A percentile compares a stretch with the other conserved stretches of the same genome.
phyloP scores from a whole-genome alignment of 805 yeast genomes.

The Saccharomyces paradoxus region DNA sequence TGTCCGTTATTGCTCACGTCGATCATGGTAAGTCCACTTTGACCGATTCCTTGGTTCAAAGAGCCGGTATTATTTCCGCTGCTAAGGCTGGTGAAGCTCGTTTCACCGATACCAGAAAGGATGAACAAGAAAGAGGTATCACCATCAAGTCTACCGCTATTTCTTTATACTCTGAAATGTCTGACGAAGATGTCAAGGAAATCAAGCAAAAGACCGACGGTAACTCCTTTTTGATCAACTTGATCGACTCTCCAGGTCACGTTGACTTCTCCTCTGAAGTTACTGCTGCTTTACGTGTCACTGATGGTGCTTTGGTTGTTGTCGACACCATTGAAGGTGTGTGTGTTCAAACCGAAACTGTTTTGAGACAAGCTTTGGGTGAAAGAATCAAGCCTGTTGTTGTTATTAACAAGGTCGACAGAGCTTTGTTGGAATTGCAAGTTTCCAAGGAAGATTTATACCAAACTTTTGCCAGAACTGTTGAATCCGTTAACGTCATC shows the following conservation, averaged over 20 bases:
- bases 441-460: slow-evolving; percentile 97
- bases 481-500: slow-evolving; percentile 98
- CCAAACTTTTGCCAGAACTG: slow-evolving; percentile 97
- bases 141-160: slow-evolving; percentile 98
- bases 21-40: slow-evolving; percentile 99
- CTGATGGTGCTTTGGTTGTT: slow-evolving; percentile 99
- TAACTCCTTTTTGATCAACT: slow-evolving; percentile 91
- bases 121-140: slow-evolving; percentile 99
- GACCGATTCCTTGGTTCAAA: slow-evolving; percentile 98
- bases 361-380: slow-evolving; percentile 96
- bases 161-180: slow-evolving; percentile 84
- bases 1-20: slow-evolving; percentile 99
- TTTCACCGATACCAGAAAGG: slow-evolving; percentile 99
- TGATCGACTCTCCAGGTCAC: slow-evolving; percentile 99
- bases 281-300: slow-evolving; percentile 98
- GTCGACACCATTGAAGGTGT: slow-evolving; percentile 99
- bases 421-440: slow-evolving; percentile 98
- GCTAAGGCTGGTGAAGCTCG: slow-evolving; percentile 99
- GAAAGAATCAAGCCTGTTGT: slow-evolving; percentile 99
- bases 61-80: slow-evolving; percentile 99
- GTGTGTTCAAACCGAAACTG: slow-evolving; percentile 99
- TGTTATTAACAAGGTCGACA: slow-evolving; percentile 97
- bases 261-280: slow-evolving; percentile 99
- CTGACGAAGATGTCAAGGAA: slow-evolving; percentile 70
- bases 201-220: slow-evolving; percentile 85